phyloP scores from a whole-genome alignment of 352 stramenopile species.

The Phytopythium montanum region DNA sequence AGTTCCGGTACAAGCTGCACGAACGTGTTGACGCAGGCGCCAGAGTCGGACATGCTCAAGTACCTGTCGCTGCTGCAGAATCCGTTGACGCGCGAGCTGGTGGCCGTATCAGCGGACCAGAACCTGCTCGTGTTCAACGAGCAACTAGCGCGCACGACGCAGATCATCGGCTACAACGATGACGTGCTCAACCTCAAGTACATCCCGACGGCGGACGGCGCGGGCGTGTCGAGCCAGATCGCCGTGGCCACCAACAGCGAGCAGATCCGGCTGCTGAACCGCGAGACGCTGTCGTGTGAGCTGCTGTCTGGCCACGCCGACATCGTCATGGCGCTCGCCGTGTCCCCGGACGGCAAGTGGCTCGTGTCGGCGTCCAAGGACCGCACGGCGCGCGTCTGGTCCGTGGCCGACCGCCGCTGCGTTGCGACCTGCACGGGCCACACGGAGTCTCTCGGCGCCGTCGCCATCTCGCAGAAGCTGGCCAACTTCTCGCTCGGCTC shows the following conservation, averaged over 20 bases:
- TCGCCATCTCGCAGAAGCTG: slow-evolving; percentile 90
- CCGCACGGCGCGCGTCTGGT: slow-evolving; percentile 91
- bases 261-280: slow-evolving; percentile 93
- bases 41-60: slow-evolving; percentile 41
- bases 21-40: slow-evolving; percentile 40
- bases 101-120: slow-evolving; percentile 81
- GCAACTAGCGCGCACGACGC: slow-evolving; percentile 53
- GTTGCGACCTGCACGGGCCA: slow-evolving; percentile 91
- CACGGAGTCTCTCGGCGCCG: slow-evolving; percentile 92
- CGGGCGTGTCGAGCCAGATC: slow-evolving; percentile 56
- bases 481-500: slow-evolving; percentile 66
- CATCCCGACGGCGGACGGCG: slow-evolving; percentile 68
- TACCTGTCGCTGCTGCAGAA: slow-evolving; percentile 62
- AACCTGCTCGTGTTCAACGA: slow-evolving; percentile 86
- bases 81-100: slow-evolving; percentile 46
- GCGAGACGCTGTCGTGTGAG: slow-evolving; percentile 90
- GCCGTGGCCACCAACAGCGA: slow-evolving; percentile 96
- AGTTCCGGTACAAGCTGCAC: slow-evolving; percentile 31
- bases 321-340: slow-evolving; percentile 96
- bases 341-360: slow-evolving; percentile 83
- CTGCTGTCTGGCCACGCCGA: slow-evolving; percentile 96
- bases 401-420: slow-evolving; percentile 71
- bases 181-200: slow-evolving; percentile 98
- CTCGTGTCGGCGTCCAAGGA: slow-evolving; percentile 95
- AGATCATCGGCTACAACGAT: slow-evolving; percentile 95